Evolutionary conservation across 1,284 basidiomycete species (phyloP), one percentile per base, ranked within the genome.

Genomic region (Puccinia triticina): DNA sequence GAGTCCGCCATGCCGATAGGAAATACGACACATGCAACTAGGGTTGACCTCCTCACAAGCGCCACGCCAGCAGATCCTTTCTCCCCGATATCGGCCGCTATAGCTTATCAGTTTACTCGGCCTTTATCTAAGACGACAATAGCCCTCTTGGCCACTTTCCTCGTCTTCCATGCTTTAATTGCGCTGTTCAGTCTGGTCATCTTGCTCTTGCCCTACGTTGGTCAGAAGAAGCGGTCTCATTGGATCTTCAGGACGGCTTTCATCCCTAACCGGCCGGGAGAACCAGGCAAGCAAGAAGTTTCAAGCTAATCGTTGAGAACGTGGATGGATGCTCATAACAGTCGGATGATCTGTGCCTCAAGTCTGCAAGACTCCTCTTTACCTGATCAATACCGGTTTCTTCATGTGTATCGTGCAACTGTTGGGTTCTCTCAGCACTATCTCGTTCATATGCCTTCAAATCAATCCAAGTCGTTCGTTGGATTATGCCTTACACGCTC

Each of bases 331-430:
- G 59, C 59, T 61, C 59, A 61, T 61, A 21, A 50, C 29, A 2
- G 1, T 61, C 16, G 3, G 29, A 18, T 34, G 29, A 61, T 61
- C 34, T 18, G 59, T 18, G 59, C 7, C 1, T 61, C 29, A 32
- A 61, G 59, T 34, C 18, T 32, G 29, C 29, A 61, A 61, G 59
- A 61, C 59, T 32, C 59, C 59, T 18, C 29, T 61, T 1, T 61
- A 32, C 29, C 16, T 61, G 59, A 61, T 61, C 14, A 61, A 61
- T 29, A 61, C 59, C 26, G 59, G 59, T 5, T 34, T 61, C 29
- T 61, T 61, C 29, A 61, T 61, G 59, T 61, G 59, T 61, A 32
- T 61, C 8, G 59, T 34, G 7, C 59, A 61, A 32, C 32, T 61
- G 1, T 12, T 34, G 29, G 59, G 59, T 1, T 61, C 59, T 61